phyloP scores from a whole-genome alignment of 2,329 filamentous ascomycete genomes.

The Stachybotrys elegans region DNA sequence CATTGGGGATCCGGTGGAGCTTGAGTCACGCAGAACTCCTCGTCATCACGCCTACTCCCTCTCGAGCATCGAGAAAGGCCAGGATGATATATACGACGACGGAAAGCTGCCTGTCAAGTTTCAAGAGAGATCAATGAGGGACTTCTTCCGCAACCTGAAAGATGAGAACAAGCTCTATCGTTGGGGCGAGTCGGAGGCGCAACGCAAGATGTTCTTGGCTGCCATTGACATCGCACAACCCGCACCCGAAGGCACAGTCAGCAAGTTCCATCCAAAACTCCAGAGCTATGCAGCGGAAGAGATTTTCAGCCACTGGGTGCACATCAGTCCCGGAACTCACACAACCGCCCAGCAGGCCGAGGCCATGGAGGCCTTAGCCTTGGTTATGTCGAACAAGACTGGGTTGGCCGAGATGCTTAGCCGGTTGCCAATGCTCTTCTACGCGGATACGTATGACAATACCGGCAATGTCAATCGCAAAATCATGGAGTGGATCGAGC shows the following conservation, averaged over 20 bases:
- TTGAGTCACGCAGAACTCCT: background rate
- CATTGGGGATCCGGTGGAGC: slow-evolving; percentile 17
- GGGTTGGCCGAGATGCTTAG: background rate
- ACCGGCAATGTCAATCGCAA: slow-evolving; percentile 4
- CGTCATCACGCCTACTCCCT: background rate
- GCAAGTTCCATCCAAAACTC: background rate
- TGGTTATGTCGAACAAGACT: slow-evolving; percentile 13
- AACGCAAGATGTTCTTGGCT: slow-evolving; percentile 17
- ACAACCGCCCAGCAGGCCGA: slow-evolving; percentile 11
- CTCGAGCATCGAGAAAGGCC: slow-evolving; percentile 13
- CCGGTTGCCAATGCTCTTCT: background rate
- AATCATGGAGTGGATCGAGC: slow-evolving; percentile 12
- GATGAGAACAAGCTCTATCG: slow-evolving; percentile 4
- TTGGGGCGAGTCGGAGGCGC: slow-evolving; percentile 15
- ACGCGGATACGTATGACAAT: slow-evolving; percentile 3
- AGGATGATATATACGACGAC: slow-evolving; percentile 19
- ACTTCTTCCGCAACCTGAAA: slow-evolving; percentile 16
- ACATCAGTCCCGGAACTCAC: slow-evolving; percentile 12
- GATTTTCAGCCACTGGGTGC: slow-evolving; percentile 13
- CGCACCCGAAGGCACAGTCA: slow-evolving; percentile 1
- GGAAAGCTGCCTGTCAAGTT: slow-evolving; percentile 20
- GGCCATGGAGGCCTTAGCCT: slow-evolving; percentile 15
- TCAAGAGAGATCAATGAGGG: slow-evolving; percentile 22
- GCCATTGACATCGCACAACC: slow-evolving; percentile 10
- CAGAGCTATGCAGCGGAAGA: slow-evolving; percentile 10